Conservation (phyloP, 768 basidiomycete species). For the Lactifluus pinguis region DNA sequence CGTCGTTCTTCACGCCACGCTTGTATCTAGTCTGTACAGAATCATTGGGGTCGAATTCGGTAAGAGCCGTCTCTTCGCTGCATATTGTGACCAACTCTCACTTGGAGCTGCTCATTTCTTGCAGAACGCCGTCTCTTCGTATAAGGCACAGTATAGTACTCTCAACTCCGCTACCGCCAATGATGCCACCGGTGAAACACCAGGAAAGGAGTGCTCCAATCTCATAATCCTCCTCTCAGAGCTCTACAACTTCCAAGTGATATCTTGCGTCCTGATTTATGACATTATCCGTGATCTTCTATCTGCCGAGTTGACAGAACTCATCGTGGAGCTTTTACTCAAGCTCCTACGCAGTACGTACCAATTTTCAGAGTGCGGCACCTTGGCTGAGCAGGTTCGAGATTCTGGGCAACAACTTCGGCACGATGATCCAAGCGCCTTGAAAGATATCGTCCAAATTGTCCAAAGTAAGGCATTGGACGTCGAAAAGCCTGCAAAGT, state of each 20-base stretch:
- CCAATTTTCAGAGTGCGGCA: background rate
- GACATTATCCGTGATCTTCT: slow-evolving; percentile 79
- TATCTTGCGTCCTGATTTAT: slow-evolving; percentile 82
- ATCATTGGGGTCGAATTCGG: slow-evolving; percentile 84
- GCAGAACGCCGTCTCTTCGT: slow-evolving; percentile 58
- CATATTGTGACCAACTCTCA: background rate
- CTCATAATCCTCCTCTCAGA: slow-evolving; percentile 82
- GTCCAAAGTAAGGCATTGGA: slow-evolving; percentile 64
- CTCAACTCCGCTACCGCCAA: slow-evolving; percentile 21
- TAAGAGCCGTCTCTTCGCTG: slow-evolving; percentile 29
- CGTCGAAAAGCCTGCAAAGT: slow-evolving; percentile 47
- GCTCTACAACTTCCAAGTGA: slow-evolving; percentile 92
- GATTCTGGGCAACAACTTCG: slow-evolving; percentile 90
- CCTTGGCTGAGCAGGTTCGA: slow-evolving; percentile 25
- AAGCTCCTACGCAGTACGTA: slow-evolving; percentile 72
- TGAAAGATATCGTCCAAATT: slow-evolving; percentile 84
- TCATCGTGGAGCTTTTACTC: slow-evolving; percentile 77
- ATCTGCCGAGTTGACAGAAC: slow-evolving; percentile 55
- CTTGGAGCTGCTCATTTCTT: slow-evolving; percentile 70
- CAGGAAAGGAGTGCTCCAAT: slow-evolving; percentile 86
- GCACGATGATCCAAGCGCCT: slow-evolving; percentile 81
- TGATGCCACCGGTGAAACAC: slow-evolving; percentile 25
- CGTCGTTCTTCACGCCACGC: slow-evolving; percentile 79
- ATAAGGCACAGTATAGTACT: slow-evolving; percentile 46
- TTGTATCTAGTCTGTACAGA: slow-evolving; percentile 74